Evolutionary conservation across 1,284 basidiomycete genomes (phyloP).

Genomic region (Testicularia cyperi): DNA sequence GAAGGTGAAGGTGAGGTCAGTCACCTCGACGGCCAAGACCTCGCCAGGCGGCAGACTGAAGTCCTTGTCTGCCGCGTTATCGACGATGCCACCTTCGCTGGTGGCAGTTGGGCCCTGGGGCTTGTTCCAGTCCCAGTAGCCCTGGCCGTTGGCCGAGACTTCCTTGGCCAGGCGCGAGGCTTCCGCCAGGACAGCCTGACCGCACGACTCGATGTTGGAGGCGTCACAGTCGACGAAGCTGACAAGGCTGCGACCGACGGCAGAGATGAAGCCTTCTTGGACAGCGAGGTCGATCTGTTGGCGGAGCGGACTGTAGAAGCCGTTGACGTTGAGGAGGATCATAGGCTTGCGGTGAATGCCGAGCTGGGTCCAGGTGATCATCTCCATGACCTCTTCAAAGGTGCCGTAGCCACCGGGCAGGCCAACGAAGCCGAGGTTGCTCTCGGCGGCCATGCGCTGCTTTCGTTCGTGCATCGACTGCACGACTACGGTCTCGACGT

Average conservation of each 20-base stretch:
- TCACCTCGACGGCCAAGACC: slow-evolving; percentile 48
- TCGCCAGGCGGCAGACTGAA: slow-evolving; percentile 18
- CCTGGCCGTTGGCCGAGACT: slow-evolving; percentile 27
- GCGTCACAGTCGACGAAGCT: slow-evolving; percentile 68
- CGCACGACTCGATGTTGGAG: slow-evolving; percentile 68
- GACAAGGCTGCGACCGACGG: slow-evolving; percentile 31
- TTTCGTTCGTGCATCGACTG: slow-evolving; percentile 90
- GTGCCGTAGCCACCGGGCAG: slow-evolving; percentile 89
- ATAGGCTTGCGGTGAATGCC: slow-evolving; percentile 86
- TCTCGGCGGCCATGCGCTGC: slow-evolving; percentile 77
- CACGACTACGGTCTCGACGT: slow-evolving; percentile 62
- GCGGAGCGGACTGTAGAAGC: slow-evolving; percentile 77
- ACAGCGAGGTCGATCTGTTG: slow-evolving; percentile 71
- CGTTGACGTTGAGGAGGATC: slow-evolving; percentile 76
- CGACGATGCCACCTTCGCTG: slow-evolving; percentile 16
- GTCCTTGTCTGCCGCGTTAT: slow-evolving; percentile 21
- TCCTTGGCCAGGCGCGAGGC: slow-evolving; percentile 29
- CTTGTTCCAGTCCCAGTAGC: slow-evolving; percentile 54
- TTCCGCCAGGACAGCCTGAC: slow-evolving; percentile 45
- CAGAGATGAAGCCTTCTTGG: slow-evolving; percentile 69
- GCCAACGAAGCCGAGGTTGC: slow-evolving; percentile 74
- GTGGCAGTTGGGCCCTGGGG: slow-evolving; percentile 23
- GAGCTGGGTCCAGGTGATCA: slow-evolving; percentile 85
- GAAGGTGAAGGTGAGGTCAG: slow-evolving; percentile 52
- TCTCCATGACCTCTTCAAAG: slow-evolving; percentile 86